These are phyloP conservation scores for Funneliformis mosseae DNA, from an alignment of 192 early-diverging fungal genomes.

Conservation along the genomic window DNA sequence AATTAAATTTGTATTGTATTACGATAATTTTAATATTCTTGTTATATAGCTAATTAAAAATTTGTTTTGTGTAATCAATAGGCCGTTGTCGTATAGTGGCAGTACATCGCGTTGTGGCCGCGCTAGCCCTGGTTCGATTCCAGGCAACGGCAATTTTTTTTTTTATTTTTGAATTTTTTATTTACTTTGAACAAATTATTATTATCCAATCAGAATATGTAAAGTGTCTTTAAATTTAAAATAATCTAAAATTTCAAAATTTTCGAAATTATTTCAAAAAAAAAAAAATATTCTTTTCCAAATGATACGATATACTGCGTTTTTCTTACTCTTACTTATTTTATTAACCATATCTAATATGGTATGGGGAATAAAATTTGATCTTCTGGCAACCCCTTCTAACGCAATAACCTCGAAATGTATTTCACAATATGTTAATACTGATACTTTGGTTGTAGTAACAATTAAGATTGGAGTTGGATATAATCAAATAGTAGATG, in stretches of 20 bases:
- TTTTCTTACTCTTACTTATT: not conserved
- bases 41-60: not conserved
- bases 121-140: conserved; percentile 55
- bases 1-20: no score
- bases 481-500: conserved; percentile 68
- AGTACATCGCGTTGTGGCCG: conserved; percentile 55
- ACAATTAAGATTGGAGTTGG: conserved; percentile 71
- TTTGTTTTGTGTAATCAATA: not conserved
- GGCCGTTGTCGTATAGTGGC: conserved; percentile 55
- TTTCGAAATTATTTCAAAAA: not conserved
- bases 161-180: not conserved
- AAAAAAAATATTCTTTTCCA: not conserved
- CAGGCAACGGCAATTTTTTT: conserved; percentile 40
- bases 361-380: conserved; percentile 68
- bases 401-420: conserved; percentile 56
- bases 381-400: conserved; percentile 60
- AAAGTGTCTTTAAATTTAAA: not conserved
- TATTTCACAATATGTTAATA: conserved; percentile 75
- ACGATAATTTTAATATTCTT: no score
- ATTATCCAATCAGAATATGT: not conserved
- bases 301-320: not conserved
- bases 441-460: conserved; percentile 70
- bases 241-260: not conserved
- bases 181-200: not conserved
- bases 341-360: not conserved